A percentile compares a stretch with the other conserved stretches of the same genome.
Conservation (phyloP, 495 filamentous ascomycete genomes). For the Trichoderma asperelloides region DNA sequence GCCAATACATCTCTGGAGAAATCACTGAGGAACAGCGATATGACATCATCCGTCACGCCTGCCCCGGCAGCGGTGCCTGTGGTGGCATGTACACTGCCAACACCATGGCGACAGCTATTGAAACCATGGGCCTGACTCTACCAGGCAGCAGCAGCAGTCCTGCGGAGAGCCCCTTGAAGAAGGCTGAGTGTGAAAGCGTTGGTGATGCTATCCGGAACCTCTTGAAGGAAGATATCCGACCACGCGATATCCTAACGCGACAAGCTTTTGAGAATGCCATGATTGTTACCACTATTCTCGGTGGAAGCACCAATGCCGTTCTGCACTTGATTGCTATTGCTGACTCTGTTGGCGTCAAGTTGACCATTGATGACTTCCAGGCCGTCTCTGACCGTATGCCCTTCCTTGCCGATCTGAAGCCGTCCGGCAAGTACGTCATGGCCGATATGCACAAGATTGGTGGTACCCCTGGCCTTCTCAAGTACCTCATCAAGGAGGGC, state of each 20-base stretch:
- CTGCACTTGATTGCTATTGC: conserved; percentile 96
- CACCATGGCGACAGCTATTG: conserved; percentile 96
- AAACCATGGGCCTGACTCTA: conserved; percentile 90
- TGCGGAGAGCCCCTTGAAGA: conserved; percentile 78
- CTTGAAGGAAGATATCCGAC: conserved; percentile 79
- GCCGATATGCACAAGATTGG: conserved; percentile 83
- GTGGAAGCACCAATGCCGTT: conserved; percentile 94
- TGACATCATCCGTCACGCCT: conserved; percentile 92
- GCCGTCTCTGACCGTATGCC: conserved; percentile 82
- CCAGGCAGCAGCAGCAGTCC: conserved; percentile 90
- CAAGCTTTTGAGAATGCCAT: conserved; percentile 95
- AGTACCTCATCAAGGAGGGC: conserved; percentile 84
- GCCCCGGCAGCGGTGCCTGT: conserved; percentile 87
- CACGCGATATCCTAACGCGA: conserved; percentile 81
- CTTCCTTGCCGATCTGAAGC: conserved; percentile 94
- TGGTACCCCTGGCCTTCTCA: conserved; percentile 83
- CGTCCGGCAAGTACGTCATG: conserved; percentile 95
- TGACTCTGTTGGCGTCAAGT: conserved; percentile 83
- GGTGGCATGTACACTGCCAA: conserved; percentile 99
- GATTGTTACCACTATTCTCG: conserved; percentile 88
- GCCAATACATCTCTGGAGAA: conserved; percentile 84
- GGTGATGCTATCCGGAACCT: conserved; percentile 82
- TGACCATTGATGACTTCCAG: conserved; percentile 98
- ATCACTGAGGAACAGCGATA: conserved; percentile 85
- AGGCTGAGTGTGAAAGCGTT: conserved; percentile 73